phyloP scores from a whole-genome alignment of 306 rosid genomes.

The Albizia julibrissin region DNA sequence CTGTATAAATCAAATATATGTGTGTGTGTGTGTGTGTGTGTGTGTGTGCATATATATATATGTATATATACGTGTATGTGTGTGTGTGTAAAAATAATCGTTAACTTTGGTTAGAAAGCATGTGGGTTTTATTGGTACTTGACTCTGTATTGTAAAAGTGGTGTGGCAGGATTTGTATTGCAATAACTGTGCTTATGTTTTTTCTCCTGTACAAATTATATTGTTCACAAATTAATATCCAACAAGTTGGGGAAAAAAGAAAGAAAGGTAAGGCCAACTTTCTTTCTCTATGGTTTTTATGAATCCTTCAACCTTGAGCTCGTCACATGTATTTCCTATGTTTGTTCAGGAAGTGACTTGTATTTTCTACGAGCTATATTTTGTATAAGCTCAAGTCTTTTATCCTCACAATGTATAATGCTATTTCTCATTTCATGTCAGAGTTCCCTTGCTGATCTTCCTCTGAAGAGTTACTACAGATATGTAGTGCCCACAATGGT shows the following conservation, averaged over 20 bases:
- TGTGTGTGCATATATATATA: no score
- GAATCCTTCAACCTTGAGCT: constrained; percentile 23
- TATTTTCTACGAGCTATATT: background rate
- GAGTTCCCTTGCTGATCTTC: constrained; percentile 99
- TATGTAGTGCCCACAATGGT: constrained; percentile 90
- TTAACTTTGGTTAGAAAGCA: background rate
- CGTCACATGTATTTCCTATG: background rate
- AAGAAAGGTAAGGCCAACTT: background rate
- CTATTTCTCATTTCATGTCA: constrained; percentile 49
- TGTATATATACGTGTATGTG: no score
- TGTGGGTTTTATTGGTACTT: constrained; percentile 24
- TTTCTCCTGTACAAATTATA: background rate
- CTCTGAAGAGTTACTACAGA: constrained; percentile 96
- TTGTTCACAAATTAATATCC: constrained; percentile 1
- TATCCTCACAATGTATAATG: constrained; percentile 23
- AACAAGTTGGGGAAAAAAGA: background rate
- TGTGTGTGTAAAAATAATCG: no score
- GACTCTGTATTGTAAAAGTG: background rate
- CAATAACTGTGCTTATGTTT: background rate
- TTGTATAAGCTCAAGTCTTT: constrained; percentile 1
- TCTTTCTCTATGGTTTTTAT: constrained; percentile 23
- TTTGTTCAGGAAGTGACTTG: background rate
- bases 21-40: no score
- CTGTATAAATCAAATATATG: background rate
- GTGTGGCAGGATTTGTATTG: background rate